A percentile compares a stretch with the other conserved stretches of the same genome.
phyloP scores from a whole-genome alignment of 2,329 filamentous ascomycete species.

The Penicillium freii region DNA sequence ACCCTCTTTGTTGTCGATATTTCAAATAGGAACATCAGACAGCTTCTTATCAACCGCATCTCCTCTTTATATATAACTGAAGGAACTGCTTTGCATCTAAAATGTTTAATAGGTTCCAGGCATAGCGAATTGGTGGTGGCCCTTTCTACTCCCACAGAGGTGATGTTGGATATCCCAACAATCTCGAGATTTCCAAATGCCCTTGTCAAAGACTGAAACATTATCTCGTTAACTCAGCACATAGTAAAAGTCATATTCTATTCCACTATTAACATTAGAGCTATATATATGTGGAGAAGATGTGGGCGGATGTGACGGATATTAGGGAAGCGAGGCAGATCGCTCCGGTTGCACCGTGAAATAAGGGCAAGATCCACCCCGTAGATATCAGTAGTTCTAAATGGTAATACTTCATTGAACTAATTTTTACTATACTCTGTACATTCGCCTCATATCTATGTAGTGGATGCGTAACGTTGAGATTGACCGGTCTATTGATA shows the following conservation, averaged over 20 bases:
- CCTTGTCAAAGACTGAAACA: neutral
- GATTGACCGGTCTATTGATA: neutral
- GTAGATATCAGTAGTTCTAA: neutral
- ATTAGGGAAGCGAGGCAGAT: neutral
- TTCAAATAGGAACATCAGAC: neutral
- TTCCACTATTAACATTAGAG: neutral
- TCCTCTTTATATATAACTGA: neutral
- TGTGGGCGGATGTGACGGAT: neutral
- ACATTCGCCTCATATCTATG: neutral
- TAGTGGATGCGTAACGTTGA: neutral
- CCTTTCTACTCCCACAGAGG: neutral
- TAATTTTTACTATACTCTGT: neutral
- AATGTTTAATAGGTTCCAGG: neutral
- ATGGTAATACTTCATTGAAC: neutral
- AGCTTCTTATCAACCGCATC: no score
- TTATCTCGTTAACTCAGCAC: neutral
- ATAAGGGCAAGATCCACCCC: neutral
- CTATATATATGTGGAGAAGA: neutral
- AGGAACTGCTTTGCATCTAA: no score
- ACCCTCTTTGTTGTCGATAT: neutral
- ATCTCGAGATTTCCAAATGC: neutral
- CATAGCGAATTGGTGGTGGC: neutral
- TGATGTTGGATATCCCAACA: neutral
- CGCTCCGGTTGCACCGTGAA: neutral
- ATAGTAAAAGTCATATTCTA: neutral